Percentiles rank a stretch among this genome's conserved stretches.
These are phyloP conservation scores for Phylloporus sp. DNA, from an alignment of 768 basidiomycete genomes.

Conservation along the genomic window DNA sequence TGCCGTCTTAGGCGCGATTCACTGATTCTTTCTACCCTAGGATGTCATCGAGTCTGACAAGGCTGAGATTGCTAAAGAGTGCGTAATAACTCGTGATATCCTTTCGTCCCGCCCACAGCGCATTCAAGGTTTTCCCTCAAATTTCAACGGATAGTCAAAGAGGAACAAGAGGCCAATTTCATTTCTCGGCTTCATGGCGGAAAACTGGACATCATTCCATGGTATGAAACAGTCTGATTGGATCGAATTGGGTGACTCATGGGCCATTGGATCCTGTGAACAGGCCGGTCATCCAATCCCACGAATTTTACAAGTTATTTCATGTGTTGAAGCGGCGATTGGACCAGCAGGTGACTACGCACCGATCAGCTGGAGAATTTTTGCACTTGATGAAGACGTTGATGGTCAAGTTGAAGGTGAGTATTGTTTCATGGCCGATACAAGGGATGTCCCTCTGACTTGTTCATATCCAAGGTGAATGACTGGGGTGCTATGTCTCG, in stretches of 20 bases:
- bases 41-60: constrained; percentile 63
- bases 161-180: constrained; percentile 60
- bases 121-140: constrained; percentile 47
- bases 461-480: constrained; percentile 39
- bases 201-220: constrained; percentile 53
- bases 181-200: constrained; percentile 58
- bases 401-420: constrained; percentile 67
- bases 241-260: not conserved
- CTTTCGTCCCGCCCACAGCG: not conserved
- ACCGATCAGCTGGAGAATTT: constrained; percentile 50
- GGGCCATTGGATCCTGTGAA: not conserved
- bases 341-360: constrained; percentile 46
- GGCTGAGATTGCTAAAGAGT: constrained; percentile 56
- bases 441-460: not conserved
- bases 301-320: constrained; percentile 57
- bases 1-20: not conserved
- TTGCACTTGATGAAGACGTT: constrained; percentile 54
- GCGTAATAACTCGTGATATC: constrained; percentile 7
- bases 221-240: constrained; percentile 30
- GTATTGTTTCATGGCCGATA: not conserved
- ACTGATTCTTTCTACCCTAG: constrained; percentile 24
- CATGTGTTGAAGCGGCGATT: constrained; percentile 42
- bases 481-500: constrained; percentile 67
- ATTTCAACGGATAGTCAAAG: constrained; percentile 55
- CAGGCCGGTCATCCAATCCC: constrained; percentile 57